Percentiles rank a stretch among this genome's conserved stretches.
Evolutionary conservation across 768 basidiomycete species (phyloP).

Genomic region (Psilocybe subaeruginosa): DNA sequence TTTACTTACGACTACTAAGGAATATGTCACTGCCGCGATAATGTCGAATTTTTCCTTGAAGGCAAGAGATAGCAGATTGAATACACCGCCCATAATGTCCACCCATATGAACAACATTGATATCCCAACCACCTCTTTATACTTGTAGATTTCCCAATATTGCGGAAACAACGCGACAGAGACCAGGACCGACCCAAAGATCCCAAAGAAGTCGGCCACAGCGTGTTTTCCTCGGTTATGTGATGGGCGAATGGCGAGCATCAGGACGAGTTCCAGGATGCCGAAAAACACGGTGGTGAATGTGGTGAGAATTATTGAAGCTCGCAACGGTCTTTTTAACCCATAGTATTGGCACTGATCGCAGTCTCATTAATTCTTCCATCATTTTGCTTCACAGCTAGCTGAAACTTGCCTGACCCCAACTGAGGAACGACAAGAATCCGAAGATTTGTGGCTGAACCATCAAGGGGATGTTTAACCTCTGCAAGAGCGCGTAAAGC

Average conservation of each 20-base stretch:
- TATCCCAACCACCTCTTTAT: constrained; percentile 66
- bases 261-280: constrained; percentile 60
- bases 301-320: constrained; percentile 38
- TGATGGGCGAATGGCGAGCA: constrained; percentile 57
- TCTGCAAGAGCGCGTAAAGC: constrained; percentile 65
- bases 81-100: constrained; percentile 72
- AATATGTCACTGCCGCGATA: constrained; percentile 64
- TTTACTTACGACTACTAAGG: constrained; percentile 58
- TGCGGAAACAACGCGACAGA: constrained; percentile 57
- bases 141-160: constrained; percentile 75
- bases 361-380: background rate
- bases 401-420: constrained; percentile 58
- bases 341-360: constrained; percentile 72
- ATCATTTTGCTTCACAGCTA: too few relatives aligned
- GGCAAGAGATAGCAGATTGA: constrained; percentile 68
- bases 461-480: constrained; percentile 74
- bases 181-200: constrained; percentile 61
- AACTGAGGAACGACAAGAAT: constrained; percentile 59
- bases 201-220: constrained; percentile 60
- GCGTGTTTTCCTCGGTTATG: constrained; percentile 31
- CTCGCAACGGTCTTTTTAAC: constrained; percentile 36
- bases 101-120: constrained; percentile 70
- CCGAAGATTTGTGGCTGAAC: constrained; percentile 70
- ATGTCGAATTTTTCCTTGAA: constrained; percentile 68
- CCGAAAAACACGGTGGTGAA: constrained; percentile 48